These are phyloP conservation scores for Botryosphaeria dothidea DNA, from an alignment of 2,329 filamentous ascomycete genomes.

Conservation along the genomic window DNA sequence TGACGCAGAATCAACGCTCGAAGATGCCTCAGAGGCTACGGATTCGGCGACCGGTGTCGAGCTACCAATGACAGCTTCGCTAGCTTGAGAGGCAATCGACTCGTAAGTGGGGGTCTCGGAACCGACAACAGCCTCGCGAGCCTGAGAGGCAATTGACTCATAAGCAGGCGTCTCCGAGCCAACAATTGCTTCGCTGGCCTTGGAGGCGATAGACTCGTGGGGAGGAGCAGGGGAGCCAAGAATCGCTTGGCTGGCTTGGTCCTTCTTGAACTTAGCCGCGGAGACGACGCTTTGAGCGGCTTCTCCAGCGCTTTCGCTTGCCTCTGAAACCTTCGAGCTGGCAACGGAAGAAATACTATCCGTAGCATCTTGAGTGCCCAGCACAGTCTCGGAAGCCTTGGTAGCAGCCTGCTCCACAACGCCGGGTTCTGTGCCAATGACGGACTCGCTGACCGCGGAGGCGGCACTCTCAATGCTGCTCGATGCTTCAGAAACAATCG, in stretches of 20 bases:
- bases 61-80: slow-evolving; percentile 23
- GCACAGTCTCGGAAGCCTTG: slow-evolving; percentile 34
- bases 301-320: slow-evolving; percentile 20
- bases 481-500: slow-evolving; percentile 33
- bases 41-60: slow-evolving; percentile 22
- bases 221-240: slow-evolving; percentile 23
- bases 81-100: slow-evolving; percentile 16
- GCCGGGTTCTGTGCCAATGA: slow-evolving; percentile 27
- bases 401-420: slow-evolving; percentile 35
- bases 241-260: slow-evolving; percentile 27
- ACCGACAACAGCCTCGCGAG: slow-evolving; percentile 48
- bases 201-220: slow-evolving; percentile 32
- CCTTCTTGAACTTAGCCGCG: slow-evolving; percentile 24
- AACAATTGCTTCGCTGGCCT: slow-evolving; percentile 46
- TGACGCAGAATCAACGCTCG: slow-evolving; percentile 18
- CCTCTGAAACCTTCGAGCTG: slow-evolving; percentile 25
- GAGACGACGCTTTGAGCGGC: slow-evolving; percentile 26
- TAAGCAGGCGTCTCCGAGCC: slow-evolving; percentile 47
- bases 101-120: slow-evolving; percentile 54
- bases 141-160: slow-evolving; percentile 48
- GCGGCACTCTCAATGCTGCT: slow-evolving; percentile 25
- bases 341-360: slow-evolving; percentile 39
- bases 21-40: slow-evolving; percentile 20
- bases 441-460: slow-evolving; percentile 27
- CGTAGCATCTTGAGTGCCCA: slow-evolving; percentile 18